A percentile compares a stretch with the other conserved stretches of the same genome.
Evolutionary conservation across 2,329 filamentous ascomycete species (phyloP).

Genomic region (Aureobasidium leucospermi): DNA sequence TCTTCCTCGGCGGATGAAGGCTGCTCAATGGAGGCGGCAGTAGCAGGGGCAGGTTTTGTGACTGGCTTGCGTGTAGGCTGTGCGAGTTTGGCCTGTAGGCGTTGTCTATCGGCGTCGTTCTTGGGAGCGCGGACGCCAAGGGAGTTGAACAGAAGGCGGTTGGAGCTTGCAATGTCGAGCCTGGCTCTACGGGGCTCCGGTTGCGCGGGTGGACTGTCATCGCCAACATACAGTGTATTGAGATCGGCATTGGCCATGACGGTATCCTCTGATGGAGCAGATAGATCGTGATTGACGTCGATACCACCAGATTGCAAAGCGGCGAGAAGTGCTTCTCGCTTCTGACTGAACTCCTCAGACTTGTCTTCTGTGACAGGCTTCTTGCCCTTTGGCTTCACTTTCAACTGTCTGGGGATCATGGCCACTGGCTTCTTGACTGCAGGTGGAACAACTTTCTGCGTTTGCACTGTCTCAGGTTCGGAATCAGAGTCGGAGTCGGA

Average conservation of each 20-base stretch:
- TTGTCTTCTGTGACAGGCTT: constrained; percentile 20
- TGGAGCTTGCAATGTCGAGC: constrained; percentile 54
- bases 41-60: not conserved
- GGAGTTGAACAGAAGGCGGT: constrained; percentile 64
- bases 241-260: not conserved
- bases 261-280: not conserved
- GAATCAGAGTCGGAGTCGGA: constrained; percentile 8
- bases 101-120: constrained; percentile 60
- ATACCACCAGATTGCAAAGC: constrained; percentile 47
- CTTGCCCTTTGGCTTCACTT: constrained; percentile 3
- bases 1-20: constrained; percentile 23
- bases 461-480: not conserved
- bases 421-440: not conserved
- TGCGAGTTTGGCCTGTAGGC: constrained; percentile 49
- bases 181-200: constrained; percentile 30
- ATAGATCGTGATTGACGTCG: constrained; percentile 30
- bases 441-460: not conserved
- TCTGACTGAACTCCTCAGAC: constrained; percentile 42
- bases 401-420: constrained; percentile 18
- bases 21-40: constrained; percentile 20
- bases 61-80: constrained; percentile 8
- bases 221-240: not conserved
- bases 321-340: constrained; percentile 44
- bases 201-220: constrained; percentile 10
- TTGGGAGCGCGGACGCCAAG: constrained; percentile 64